Conservation (phyloP, 148 eudicot species). For the Vaccinium macrocarpon region DNA sequence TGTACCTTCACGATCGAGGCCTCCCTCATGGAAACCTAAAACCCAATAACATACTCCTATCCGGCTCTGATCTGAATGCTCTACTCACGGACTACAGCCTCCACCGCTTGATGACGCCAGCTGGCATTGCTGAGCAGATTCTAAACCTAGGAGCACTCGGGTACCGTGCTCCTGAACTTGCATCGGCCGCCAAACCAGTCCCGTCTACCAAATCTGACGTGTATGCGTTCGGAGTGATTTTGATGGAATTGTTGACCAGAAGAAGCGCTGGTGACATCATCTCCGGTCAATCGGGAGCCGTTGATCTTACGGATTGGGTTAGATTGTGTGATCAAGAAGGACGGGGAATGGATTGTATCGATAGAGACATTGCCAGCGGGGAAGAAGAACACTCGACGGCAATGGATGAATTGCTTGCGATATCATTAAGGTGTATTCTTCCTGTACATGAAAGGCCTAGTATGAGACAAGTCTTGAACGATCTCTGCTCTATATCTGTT, state of each 20-base stretch:
- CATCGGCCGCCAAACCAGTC: slow-evolving; percentile 55
- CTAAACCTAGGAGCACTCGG: slow-evolving; percentile 90
- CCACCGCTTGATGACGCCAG: slow-evolving; percentile 87
- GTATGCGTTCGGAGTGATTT: slow-evolving; percentile 83
- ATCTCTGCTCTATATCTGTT: slow-evolving; percentile 60
- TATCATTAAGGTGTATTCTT: slow-evolving; percentile 82
- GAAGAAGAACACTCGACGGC: slow-evolving; percentile 68
- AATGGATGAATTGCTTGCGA: slow-evolving; percentile 76
- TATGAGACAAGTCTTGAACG: slow-evolving; percentile 71
- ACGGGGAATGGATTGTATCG: slow-evolving; percentile 78
- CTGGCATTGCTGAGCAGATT: slow-evolving; percentile 86
- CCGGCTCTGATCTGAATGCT: slow-evolving; percentile 40
- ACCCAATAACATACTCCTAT: slow-evolving; percentile 76
- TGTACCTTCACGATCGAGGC: slow-evolving; percentile 75
- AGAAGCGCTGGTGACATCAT: slow-evolving; percentile 98
- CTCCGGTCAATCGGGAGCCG: slow-evolving; percentile 90
- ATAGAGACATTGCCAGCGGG: slow-evolving; percentile 57
- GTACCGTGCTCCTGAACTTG: slow-evolving; percentile 87
- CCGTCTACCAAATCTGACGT: slow-evolving; percentile 80
- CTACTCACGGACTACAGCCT: slow-evolving; percentile 71
- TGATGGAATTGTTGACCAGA: slow-evolving; percentile 85
- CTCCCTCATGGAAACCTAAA: slow-evolving; percentile 88
- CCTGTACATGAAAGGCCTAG: slow-evolving; percentile 92
- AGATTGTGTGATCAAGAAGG: slow-evolving; percentile 83
- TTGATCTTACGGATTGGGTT: slow-evolving; percentile 97